phyloP scores from a whole-genome alignment of 116 monocot species.

The Cymodocea nodosa region DNA sequence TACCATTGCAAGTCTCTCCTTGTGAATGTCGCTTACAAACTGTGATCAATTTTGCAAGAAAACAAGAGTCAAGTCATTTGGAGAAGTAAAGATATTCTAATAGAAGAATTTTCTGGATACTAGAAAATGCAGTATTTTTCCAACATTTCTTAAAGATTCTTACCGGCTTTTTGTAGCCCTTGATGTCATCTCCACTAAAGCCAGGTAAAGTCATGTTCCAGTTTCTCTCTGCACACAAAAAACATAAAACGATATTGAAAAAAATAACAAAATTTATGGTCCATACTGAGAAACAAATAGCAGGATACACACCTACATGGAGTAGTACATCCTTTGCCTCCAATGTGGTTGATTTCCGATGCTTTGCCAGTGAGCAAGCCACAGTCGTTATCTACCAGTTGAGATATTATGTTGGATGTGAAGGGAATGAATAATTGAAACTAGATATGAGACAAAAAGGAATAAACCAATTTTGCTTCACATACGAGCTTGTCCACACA shows the following conservation, averaged over 20 bases:
- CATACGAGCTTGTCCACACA: too few relatives aligned
- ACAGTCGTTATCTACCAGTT: constrained; percentile 52
- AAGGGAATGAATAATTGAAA: background rate
- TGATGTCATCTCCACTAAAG: constrained; percentile 90
- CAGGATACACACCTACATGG: constrained; percentile 46
- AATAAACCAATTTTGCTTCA: too few relatives aligned
- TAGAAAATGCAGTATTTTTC: too few relatives aligned
- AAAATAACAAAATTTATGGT: background rate
- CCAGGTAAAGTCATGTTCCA: constrained; percentile 91
- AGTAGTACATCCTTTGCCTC: constrained; percentile 95
- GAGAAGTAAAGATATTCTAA: background rate
- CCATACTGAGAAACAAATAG: background rate
- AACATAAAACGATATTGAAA: background rate
- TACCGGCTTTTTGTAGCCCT: constrained; percentile 81
- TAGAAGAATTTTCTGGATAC: background rate
- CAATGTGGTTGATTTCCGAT: constrained; percentile 66
- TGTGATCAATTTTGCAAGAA: constrained; percentile 22
- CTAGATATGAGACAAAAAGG: too few relatives aligned
- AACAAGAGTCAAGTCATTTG: background rate
- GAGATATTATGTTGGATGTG: background rate
- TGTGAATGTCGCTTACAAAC: constrained; percentile 76
- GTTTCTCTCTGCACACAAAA: constrained; percentile 55
- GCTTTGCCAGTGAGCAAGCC: constrained; percentile 90
- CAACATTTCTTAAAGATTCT: constrained; percentile 8
- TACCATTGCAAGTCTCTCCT: constrained; percentile 84